A percentile compares a stretch with the other conserved stretches of the same genome.
phyloP scores from a whole-genome alignment of 805 yeast species.

The Metahyphopichia silvanorum region DNA sequence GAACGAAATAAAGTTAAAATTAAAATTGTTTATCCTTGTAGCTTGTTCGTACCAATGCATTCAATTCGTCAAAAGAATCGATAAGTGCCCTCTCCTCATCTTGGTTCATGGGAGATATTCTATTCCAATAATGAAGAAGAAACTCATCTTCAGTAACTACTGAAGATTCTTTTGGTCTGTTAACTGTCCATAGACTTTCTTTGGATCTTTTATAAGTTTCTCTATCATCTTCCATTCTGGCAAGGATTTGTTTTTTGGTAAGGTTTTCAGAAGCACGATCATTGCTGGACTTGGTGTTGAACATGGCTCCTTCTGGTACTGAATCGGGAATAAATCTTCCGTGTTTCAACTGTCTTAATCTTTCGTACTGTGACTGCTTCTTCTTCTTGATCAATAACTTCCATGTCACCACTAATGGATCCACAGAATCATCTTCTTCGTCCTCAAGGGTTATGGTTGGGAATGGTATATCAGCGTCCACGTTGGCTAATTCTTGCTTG shows the following conservation, averaged over 20 bases:
- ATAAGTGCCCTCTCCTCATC: slow-evolving; percentile 42
- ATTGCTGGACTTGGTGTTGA: slow-evolving; percentile 14
- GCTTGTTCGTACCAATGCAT: slow-evolving; percentile 51
- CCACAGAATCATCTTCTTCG: slow-evolving; percentile 14
- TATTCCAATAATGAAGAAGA: slow-evolving; percentile 47
- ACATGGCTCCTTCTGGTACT: slow-evolving; percentile 24
- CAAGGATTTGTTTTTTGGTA: slow-evolving; percentile 54
- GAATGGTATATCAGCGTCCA: slow-evolving; percentile 30
- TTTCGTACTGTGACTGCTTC: slow-evolving; percentile 50
- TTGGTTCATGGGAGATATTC: slow-evolving; percentile 41
- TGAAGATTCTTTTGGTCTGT: slow-evolving; percentile 37
- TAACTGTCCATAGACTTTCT: slow-evolving; percentile 75
- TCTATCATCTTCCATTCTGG: slow-evolving; percentile 88
- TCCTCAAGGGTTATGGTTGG: slow-evolving; percentile 24
- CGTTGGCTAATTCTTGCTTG: slow-evolving; percentile 30
- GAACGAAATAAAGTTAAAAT: neutral
- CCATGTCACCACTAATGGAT: slow-evolving; percentile 44
- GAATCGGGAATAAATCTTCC: slow-evolving; percentile 19
- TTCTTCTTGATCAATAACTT: slow-evolving; percentile 42
- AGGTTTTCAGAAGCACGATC: slow-evolving; percentile 9
- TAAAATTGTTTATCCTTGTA: slow-evolving; percentile 44
- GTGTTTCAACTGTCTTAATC: slow-evolving; percentile 38
- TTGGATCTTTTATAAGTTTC: slow-evolving; percentile 85
- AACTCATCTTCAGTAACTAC: slow-evolving; percentile 36
- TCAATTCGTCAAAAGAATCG: slow-evolving; percentile 51